These are phyloP conservation scores for Lolium multiflorum DNA, from an alignment of 176 grass and related monocot species.

Conservation along the genomic window DNA sequence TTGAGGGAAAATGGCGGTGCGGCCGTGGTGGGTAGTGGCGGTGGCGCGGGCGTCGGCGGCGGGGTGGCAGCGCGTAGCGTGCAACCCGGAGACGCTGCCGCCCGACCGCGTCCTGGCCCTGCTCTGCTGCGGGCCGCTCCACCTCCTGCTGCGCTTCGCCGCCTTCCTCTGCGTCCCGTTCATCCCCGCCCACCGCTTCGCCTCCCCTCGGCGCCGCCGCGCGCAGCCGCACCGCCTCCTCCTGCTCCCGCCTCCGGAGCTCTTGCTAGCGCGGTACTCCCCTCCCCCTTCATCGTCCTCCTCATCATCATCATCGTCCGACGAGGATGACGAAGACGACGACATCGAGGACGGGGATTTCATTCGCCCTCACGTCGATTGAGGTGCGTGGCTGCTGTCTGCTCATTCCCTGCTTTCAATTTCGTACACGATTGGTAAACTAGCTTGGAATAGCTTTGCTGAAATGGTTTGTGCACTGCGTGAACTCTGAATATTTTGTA, in stretches of 20 bases:
- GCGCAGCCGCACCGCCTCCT: conserved; percentile 22
- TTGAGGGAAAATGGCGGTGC: conserved; percentile 55
- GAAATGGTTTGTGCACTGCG: neutral
- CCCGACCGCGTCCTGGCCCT: conserved; percentile 76
- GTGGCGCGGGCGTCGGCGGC: conserved; percentile 84
- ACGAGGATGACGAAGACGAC: conserved; percentile 28
- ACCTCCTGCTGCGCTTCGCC: conserved; percentile 70
- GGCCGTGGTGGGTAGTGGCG: conserved; percentile 67
- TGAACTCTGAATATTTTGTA: neutral
- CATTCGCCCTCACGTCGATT: conserved; percentile 46
- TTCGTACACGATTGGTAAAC: neutral
- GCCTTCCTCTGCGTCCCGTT: conserved; percentile 83
- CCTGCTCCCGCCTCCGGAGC: conserved; percentile 21
- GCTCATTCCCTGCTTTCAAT: neutral
- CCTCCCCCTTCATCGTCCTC: conserved; percentile 22
- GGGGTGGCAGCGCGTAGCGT: conserved; percentile 82
- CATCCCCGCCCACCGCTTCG: conserved; percentile 28
- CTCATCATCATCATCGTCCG: conserved; percentile 32
- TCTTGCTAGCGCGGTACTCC: neutral
- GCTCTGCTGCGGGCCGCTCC: conserved; percentile 79
- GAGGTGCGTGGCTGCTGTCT: conserved; percentile 25
- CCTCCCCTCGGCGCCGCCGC: neutral
- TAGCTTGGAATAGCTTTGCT: neutral
- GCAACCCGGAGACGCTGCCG: conserved; percentile 86
- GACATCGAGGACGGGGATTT: neutral